A percentile compares a stretch with the other conserved stretches of the same genome.
These are phyloP conservation scores for Torulaspora delbrueckii DNA, from an alignment of 805 yeast species.

Conservation along the genomic window DNA sequence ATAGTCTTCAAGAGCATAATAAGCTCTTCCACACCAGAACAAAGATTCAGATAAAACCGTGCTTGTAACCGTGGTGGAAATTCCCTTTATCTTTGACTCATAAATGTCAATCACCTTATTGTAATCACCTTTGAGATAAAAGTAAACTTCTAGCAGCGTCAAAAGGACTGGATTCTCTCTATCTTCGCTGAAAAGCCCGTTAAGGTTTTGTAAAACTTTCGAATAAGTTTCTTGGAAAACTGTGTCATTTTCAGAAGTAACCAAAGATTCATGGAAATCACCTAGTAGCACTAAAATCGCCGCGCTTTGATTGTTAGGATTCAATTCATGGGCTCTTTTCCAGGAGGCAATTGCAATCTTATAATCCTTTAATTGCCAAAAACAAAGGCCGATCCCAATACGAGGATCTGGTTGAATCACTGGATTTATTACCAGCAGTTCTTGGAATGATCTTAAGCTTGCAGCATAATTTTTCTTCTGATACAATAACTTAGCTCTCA, in stretches of 20 bases:
- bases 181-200: slow-evolving; percentile 36
- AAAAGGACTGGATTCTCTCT: slow-evolving; percentile 57
- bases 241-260: slow-evolving; percentile 44
- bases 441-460: slow-evolving; percentile 81
- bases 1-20: slow-evolving; percentile 54
- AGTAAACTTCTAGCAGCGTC: slow-evolving; percentile 62
- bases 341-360: slow-evolving; percentile 76
- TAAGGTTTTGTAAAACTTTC: slow-evolving; percentile 48
- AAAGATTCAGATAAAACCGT: slow-evolving; percentile 54
- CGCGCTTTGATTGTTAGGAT: slow-evolving; percentile 56
- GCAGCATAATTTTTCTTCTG: slow-evolving; percentile 64
- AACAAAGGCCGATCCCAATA: slow-evolving; percentile 90
- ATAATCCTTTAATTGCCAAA: slow-evolving; percentile 79
- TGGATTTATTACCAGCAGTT: slow-evolving; percentile 71
- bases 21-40: slow-evolving; percentile 84
- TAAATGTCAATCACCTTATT: slow-evolving; percentile 54
- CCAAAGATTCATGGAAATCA: slow-evolving; percentile 57
- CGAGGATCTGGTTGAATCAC: slow-evolving; percentile 84
- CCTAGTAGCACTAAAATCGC: slow-evolving; percentile 62
- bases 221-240: slow-evolving; percentile 59
- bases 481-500: slow-evolving; percentile 77
- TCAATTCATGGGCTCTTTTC: slow-evolving; percentile 69
- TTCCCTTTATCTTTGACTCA: slow-evolving; percentile 42
- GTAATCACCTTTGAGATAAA: slow-evolving; percentile 62
- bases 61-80: slow-evolving; percentile 33